Base-by-base conservation (phyloP, 495 filamentous ascomycete species). In the Trichoderma virens region DNA sequence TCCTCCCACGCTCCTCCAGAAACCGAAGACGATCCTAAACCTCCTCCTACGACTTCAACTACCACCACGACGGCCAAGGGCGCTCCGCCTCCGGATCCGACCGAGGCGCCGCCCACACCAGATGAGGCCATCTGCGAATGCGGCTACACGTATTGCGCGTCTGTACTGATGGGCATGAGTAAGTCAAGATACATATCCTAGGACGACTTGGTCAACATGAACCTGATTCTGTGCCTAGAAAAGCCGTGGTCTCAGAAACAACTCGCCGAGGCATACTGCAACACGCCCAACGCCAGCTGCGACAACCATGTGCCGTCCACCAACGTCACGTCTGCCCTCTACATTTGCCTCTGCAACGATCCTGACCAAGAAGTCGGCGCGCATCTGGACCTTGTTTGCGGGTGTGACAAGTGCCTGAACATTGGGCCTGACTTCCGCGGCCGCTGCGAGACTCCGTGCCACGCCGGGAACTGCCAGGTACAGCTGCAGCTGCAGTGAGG, bases 301-400 rank as follows among this genome's bases (percentile, higher is more conserved):
- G 5, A n/a, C 3, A 54, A 63, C 27, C 18, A 47, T 7, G 39
- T 63, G 13, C 61, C 61, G 13, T 3, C 61, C 2, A 47, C 61
- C 13, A 63, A 47, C 41, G 23, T n/a, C 27, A n/a, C 47, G 27
- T 43, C 41, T 23, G 61, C 61, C 1, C 41, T 63, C 23, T 63
- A 63, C 39, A 47, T 63, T 8, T 63, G 61, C 41, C 41, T 63
- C 13, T 63, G 61, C 61, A 41, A 63, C 16, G 61, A 30, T 4
- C 11, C 16, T 2, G 61, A 51, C 14, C 39, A 63, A 51, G 23
- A 63, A 14, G 61, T 63, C 61, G 25, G 51, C 51, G 18, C 35
- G 38, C 25, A 63, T 14, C 16, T 63, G 9, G 27, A 47, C 25
- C 61, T 63, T 30, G 39, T 63, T 2, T 43, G 39, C 41, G 31